These are phyloP conservation scores for Cylindrotheca closterium DNA, from an alignment of 108 stramenopile species.

Conservation along the genomic window DNA sequence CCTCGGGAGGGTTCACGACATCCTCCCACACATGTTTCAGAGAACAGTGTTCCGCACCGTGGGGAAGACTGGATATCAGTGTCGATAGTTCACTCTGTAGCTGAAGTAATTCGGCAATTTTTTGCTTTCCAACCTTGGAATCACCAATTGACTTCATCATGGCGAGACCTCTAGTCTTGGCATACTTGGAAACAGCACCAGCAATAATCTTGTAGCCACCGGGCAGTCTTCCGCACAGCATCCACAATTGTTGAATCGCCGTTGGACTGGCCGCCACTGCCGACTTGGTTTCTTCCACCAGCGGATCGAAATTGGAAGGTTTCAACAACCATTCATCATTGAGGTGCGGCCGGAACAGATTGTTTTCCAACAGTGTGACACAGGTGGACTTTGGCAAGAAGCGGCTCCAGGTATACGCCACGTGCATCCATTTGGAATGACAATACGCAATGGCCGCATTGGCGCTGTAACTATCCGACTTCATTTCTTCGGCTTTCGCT, in stretches of 20 bases:
- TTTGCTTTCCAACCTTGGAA: slow-evolving; percentile 32
- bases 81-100: slow-evolving; percentile 61
- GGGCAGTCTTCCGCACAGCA: slow-evolving; percentile 32
- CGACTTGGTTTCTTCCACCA: slow-evolving; percentile 26
- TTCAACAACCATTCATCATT: slow-evolving; percentile 29
- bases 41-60: slow-evolving; percentile 63
- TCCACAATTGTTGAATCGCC: slow-evolving; percentile 44
- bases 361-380: slow-evolving; percentile 31
- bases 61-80: slow-evolving; percentile 55
- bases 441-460: slow-evolving; percentile 26
- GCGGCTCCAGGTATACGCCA: slow-evolving; percentile 28
- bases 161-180: slow-evolving; percentile 22
- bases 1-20: slow-evolving; percentile 63
- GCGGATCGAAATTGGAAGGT: slow-evolving; percentile 34
- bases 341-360: slow-evolving; percentile 38
- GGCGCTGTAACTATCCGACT: slow-evolving; percentile 20
- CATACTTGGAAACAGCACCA: slow-evolving; percentile 38
- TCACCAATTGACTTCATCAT: slow-evolving; percentile 18
- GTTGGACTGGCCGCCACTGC: slow-evolving; percentile 1
- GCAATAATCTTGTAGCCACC: slow-evolving; percentile 38
- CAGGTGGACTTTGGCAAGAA: slow-evolving; percentile 29
- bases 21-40: slow-evolving; percentile 87
- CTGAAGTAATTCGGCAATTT: slow-evolving; percentile 53
- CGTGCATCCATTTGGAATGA: slow-evolving; percentile 37
- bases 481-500: slow-evolving; percentile 20